These are phyloP conservation scores for Stephania cephalantha DNA, from an alignment of 164 flowering plant species.

Conservation along the genomic window DNA sequence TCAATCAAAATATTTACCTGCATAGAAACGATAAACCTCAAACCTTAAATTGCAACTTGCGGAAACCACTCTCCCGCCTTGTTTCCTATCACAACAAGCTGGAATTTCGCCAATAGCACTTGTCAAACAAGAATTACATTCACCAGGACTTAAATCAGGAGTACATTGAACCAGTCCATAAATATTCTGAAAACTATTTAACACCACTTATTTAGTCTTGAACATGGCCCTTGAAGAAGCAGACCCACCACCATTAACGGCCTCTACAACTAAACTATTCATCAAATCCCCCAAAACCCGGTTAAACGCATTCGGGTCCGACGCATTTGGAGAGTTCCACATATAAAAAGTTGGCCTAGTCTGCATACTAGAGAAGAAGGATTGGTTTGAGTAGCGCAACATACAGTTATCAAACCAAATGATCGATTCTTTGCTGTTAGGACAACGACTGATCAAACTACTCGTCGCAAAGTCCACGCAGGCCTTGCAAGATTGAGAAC, in stretches of 20 bases:
- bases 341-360: fast-evolving
- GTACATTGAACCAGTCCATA: conserved; percentile 37
- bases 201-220: conserved; percentile 7
- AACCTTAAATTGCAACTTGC: conserved; percentile 30
- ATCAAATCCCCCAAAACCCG: background rate
- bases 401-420: conserved; percentile 25
- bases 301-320: conserved; percentile 9
- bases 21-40: conserved; percentile 25
- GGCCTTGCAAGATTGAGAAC: conserved; percentile 5
- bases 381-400: conserved; percentile 23
- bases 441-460: conserved; percentile 10
- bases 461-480: conserved; percentile 15
- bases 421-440: conserved; percentile 15
- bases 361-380: conserved; percentile 6
- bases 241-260: background rate
- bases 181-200: conserved; percentile 12
- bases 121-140: conserved; percentile 24
- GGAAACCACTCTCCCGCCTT: conserved; percentile 25
- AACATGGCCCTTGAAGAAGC: background rate
- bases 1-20: background rate
- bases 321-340: background rate
- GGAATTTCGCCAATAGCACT: background rate
- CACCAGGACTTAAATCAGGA: conserved; percentile 17
- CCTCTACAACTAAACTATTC: background rate
- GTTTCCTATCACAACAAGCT: background rate